Percentiles rank a stretch among this genome's conserved stretches.
Conservation (phyloP, 2,329 filamentous ascomycete species). For the Scleromitrula shiraiana region DNA sequence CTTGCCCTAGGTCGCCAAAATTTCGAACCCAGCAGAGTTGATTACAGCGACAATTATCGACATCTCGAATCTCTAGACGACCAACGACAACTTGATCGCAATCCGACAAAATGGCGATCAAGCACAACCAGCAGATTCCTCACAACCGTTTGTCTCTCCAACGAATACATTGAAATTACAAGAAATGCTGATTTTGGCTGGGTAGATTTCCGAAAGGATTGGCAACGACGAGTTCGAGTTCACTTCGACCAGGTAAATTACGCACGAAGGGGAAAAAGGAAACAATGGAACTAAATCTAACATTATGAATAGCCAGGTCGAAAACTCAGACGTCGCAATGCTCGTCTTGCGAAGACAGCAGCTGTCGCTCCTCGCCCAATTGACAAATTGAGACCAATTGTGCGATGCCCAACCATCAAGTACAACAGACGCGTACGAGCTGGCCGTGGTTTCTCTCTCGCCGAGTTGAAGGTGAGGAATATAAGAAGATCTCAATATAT, state of each 20-base stretch:
- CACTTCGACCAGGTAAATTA: conserved; percentile 96
- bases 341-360: conserved; percentile 90
- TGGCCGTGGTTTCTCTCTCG: conserved; percentile 94
- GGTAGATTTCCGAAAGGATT: conserved; percentile 98
- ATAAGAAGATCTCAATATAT: not conserved
- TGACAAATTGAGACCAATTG: conserved; percentile 92
- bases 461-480: conserved; percentile 86
- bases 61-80: conserved; percentile 13
- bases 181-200: conserved; percentile 26
- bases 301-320: conserved; percentile 67
- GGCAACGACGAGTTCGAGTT: conserved; percentile 96
- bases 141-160: conserved; percentile 70
- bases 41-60: conserved; percentile 16
- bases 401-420: conserved; percentile 96
- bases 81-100: conserved; percentile 27
- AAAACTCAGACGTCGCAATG: conserved; percentile 87
- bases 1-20: conserved; percentile 11
- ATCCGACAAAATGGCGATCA: conserved; percentile 64
- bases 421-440: conserved; percentile 98
- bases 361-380: conserved; percentile 92
- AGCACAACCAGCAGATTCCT: conserved; percentile 98
- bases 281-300: conserved; percentile 27
- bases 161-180: conserved; percentile 23
- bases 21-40: conserved; percentile 8
- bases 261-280: conserved; percentile 17